Base-by-base conservation (phyloP, 371 early-diverging fungal species). In the Mucor piriformis region DNA sequence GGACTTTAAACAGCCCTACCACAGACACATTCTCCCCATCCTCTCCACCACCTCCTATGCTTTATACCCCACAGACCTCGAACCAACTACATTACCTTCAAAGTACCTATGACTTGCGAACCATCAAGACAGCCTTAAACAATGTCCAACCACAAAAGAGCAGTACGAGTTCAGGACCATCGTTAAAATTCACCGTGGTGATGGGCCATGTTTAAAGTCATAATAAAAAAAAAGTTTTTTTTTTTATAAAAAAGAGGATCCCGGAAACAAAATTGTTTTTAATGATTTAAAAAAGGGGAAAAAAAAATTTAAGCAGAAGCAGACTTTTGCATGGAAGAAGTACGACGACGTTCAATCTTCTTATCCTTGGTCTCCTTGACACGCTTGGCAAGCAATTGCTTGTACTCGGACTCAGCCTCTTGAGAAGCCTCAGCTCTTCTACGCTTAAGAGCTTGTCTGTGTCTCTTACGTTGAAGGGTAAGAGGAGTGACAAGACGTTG, bases 401-500 rank as follows among this genome's bases (percentile, higher is more conserved):
- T 90, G 90, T 97, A 98, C 66, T 94, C 93, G 64, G 90, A 87
- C 64, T 94, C 96, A 48, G 88, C 92, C 78, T 91, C 95, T 79
- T 83, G 87, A 73, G 92, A 87, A 70, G 87, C 85, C 72, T 87
- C 89, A 55, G 83, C 74, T 68, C 88, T 86, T 76, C 85, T 85
- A 70, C 83, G 83, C 95, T 96, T 97, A 75, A 89, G 81, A 72
- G 95, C 90, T 64, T 83, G 74, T 63, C 82, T 85, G 74, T 86
- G 89, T 64, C 96, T 88, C 88, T 94, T 94, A 83, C 95, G 94
- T 86, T 95, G 97, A 62, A 96, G 90, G 62, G 92, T 92, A 69
- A 89, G 81, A 66, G 98, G 98, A 67, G 98, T 98, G 67, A 98
- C 95, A 66, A 98, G 88, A 73, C 98, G 96, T 84, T 98, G 98